phyloP scores from a whole-genome alignment of 2,329 filamentous ascomycete species.

The Periconia sp. region DNA sequence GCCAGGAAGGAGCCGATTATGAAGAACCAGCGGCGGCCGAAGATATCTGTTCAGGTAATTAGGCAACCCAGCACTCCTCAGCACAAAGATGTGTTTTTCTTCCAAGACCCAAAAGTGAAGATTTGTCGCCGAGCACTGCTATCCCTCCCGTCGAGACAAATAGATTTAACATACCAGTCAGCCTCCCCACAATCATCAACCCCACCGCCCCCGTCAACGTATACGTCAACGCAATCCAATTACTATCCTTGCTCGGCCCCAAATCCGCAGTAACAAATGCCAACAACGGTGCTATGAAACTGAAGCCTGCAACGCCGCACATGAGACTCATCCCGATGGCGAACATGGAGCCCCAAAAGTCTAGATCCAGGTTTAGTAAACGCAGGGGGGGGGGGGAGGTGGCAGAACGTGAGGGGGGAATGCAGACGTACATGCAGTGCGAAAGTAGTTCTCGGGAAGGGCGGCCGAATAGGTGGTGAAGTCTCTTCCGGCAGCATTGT shows the following conservation, averaged over 20 bases:
- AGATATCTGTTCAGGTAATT: too few relatives aligned
- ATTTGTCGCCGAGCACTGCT: too few relatives aligned
- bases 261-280: conserved; percentile 27
- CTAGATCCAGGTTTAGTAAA: too few relatives aligned
- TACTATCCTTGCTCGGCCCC: conserved; percentile 22
- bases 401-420: too few relatives aligned
- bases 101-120: too few relatives aligned
- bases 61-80: too few relatives aligned
- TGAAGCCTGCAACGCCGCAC: conserved; percentile 23
- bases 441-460: too few relatives aligned
- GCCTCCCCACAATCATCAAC: conserved; percentile 23
- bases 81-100: background rate
- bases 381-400: too few relatives aligned
- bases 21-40: conserved; percentile 22
- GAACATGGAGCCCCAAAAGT: conserved; percentile 24
- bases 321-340: conserved; percentile 22
- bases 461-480: too few relatives aligned
- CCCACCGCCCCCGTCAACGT: conserved; percentile 22
- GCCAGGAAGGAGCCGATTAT: conserved; percentile 19
- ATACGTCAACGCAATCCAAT: conserved; percentile 24
- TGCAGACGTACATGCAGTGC: too few relatives aligned
- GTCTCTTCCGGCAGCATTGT: too few relatives aligned
- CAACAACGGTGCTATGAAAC: conserved; percentile 22
- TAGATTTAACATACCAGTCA: conserved; percentile 25
- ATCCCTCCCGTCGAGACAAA: too few relatives aligned